These are phyloP conservation scores for Ettlia oleoabundans DNA, from an alignment of 139 green algal genomes.

Conservation along the genomic window DNA sequence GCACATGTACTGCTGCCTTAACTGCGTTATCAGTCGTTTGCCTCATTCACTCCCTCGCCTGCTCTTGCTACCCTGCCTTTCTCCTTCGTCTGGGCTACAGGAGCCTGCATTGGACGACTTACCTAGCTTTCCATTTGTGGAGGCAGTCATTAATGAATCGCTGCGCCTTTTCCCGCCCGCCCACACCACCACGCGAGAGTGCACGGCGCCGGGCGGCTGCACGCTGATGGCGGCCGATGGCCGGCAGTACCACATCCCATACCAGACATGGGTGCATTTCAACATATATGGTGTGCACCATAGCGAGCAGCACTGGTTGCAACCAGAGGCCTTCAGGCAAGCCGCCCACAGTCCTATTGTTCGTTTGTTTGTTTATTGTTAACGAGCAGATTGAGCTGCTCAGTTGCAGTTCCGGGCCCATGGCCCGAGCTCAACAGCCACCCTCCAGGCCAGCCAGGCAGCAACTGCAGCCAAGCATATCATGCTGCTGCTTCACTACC, in stretches of 20 bases:
- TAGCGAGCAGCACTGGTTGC: conserved; percentile 22
- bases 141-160: conserved; percentile 44
- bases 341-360: too few species aligned
- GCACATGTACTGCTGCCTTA: too few species aligned
- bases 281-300: conserved; percentile 40
- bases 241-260: conserved; percentile 1
- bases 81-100: background rate
- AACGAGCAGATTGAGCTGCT: too few species aligned
- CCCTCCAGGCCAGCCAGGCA: too few species aligned
- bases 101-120: conserved; percentile 18
- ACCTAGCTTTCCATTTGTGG: conserved; percentile 29
- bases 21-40: too few species aligned
- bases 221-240: background rate
- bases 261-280: conserved; percentile 37
- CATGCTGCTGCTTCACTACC: too few species aligned
- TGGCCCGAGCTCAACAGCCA: too few species aligned
- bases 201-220: background rate
- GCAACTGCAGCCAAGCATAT: too few species aligned
- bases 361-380: too few species aligned
- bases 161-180: conserved; percentile 45
- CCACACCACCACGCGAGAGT: conserved; percentile 14
- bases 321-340: conserved; percentile 34
- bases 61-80: too few species aligned
- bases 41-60: too few species aligned
- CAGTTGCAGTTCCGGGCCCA: too few species aligned